Evolutionary conservation across 805 yeast species (phyloP), one percentile per base, ranked within the genome.

Genomic region (Metschnikowia anglica): DNA sequence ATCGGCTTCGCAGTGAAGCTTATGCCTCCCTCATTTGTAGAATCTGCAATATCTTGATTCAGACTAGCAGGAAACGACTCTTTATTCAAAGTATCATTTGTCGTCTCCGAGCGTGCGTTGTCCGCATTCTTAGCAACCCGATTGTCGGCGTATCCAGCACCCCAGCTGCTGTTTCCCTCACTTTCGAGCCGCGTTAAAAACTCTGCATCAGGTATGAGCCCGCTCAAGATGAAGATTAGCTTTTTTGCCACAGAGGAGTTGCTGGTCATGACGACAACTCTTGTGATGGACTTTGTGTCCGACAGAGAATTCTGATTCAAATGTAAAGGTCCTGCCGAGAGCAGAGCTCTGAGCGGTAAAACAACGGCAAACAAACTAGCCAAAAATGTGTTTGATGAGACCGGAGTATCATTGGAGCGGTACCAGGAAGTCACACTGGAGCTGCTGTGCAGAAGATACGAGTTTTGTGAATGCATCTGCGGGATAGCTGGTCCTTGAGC

Each of bases 221-320:
- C 83, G 40, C 77, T 70, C 7, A 80, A 48, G 6, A 80, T 73
- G 43, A 77, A 79, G 0, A 79, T 63, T 41, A 80, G 60, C 53
- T 79, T 79, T 51, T 79, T 80, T 1, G 84, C 82, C 8, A 80
- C 81, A 6, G 74, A 74, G 26, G 80, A 77, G 53, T 80, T 80
- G 12, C 80, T 76, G 0, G 85, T 79, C 74, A 79, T 70, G 3
- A 80, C 66, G 1, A 79, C 79, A 1, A 80, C 66, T 33, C 83
- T 65, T 6, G 75, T 65, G n/a, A 70, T 58, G 31, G 67, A 72
- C 17, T 52, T 42, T 8, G 48, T 40, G 24, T 56, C 56, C 2
- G 49, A 37, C 11, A 52, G 34, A 3, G 53, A 42, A 10, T 54
- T 52, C 12, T 49, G 51, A 21, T 52, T 59, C 26, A 58, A 59